Conservation (phyloP, 164 flowering plant genomes). For the Tetrastigma voinierianum region DNA sequence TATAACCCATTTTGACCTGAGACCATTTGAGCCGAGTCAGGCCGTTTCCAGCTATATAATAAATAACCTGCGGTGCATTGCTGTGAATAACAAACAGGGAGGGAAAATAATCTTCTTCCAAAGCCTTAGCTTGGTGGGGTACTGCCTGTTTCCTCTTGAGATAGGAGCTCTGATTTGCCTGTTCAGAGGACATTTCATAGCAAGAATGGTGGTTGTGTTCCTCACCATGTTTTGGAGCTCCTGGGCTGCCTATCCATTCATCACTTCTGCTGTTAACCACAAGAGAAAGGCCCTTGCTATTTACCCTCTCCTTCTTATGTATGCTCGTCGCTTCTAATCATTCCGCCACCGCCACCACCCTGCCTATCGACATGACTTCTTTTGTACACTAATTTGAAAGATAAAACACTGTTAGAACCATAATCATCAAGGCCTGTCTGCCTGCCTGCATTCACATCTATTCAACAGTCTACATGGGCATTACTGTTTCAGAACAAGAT, state of each 20-base stretch:
- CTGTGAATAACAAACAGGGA: constrained; percentile 4
- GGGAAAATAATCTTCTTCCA: constrained; percentile 12
- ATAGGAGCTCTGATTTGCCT: constrained; percentile 6
- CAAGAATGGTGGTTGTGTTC: constrained; percentile 3
- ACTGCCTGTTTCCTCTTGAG: constrained; percentile 8
- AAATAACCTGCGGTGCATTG: too few relatives aligned
- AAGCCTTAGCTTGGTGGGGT: constrained; percentile 5
- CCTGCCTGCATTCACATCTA: too few relatives aligned
- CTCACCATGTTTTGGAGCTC: constrained; percentile 10
- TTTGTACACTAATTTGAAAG: too few relatives aligned
- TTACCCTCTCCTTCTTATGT: constrained; percentile 10
- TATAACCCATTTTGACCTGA: too few relatives aligned
- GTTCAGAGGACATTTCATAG: background rate
- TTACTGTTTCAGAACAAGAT: too few relatives aligned
- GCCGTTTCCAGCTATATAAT: too few relatives aligned
- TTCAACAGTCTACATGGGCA: too few relatives aligned
- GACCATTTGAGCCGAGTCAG: too few relatives aligned
- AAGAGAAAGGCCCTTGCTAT: constrained; percentile 5
- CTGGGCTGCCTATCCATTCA: constrained; percentile 11
- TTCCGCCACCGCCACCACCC: too few relatives aligned
- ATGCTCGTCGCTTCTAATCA: background rate
- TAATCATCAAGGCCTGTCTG: too few relatives aligned
- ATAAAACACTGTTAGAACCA: too few relatives aligned
- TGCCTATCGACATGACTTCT: too few relatives aligned
- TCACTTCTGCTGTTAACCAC: constrained; percentile 7